Base-by-base conservation (phyloP, 306 rosid genomes). In the Fragaria iinumae region DNA sequence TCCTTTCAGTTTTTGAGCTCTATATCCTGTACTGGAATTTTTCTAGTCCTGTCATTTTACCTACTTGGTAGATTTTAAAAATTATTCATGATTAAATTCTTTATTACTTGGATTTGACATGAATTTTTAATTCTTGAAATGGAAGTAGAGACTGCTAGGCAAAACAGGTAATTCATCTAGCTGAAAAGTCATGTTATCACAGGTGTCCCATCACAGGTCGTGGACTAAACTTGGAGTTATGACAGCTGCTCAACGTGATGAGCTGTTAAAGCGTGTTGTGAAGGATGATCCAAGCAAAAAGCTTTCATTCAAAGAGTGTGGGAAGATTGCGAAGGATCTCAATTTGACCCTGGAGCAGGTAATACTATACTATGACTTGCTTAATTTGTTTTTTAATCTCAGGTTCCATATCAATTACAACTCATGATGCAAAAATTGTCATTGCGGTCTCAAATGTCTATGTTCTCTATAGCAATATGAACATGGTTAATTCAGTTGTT, bases 211-310 rank as follows among this genome's bases (percentile, higher is more conserved):
- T 79, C 85, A 63, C 77, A 89, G 93, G 52, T 92, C 97, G 25
- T 95, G 98, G 98, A 88, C 98, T 67, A 89, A 94, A 62, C 77
- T 78, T 59, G 90, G 84, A 78, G 88, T 95, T 68, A 95, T 92
- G 97, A 92, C 96, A 69, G 89, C 92, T 64, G 93, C 85, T 66
- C 97, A 95, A 69, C 97, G 97, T 78, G 89, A 87, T 67, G 88
- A 89, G 80, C 93, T 90, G 75, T 72, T 87, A 73, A 87, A 88
- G 86, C 83, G 78, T 76, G 81, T 89, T 71, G 72, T 50, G 27
- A 86, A 77, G 93, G 88, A 85, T 77, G 85, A 88, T 71, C 77
- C 41, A 23, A 75, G 73, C 44, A 88, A 82, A 78, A 92, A 89
- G 72, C 87, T 92, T 78, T 87, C 97, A 49, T 87, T 77, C 77